Evolutionary conservation across 208 protist genomes (phyloP), one percentile per base, ranked within the genome.

Genomic region (Lotmaria passim): DNA sequence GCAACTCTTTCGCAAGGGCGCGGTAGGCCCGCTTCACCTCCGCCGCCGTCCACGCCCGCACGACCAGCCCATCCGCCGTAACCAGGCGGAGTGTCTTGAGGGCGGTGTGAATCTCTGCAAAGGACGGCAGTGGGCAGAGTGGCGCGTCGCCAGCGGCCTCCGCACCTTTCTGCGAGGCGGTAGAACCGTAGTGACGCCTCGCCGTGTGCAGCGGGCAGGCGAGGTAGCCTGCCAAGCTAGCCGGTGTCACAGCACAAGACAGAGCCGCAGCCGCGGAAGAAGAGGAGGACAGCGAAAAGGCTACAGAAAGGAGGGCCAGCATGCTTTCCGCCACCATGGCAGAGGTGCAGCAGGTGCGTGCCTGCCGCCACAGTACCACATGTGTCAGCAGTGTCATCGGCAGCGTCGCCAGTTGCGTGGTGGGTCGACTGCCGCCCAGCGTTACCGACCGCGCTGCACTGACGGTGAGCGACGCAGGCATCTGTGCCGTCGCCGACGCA

Each of bases 21-120:
- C 75, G 79, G 57, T 85, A 88, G 8, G 52, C 48, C 23, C 52
- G 38, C 76, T 88, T 88, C 21, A 88, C 24, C n/a, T 77, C 57
- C 23, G 78, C 64, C 19, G 15, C 30, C 28, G 66, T 73, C 79
- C 70, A 81, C 50, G 36, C 36, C 4, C 48, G 67, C 66, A 68
- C 57, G 23, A 57, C 46, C 12, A 39, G 24, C 38, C 53, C 66
- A n/a, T 69, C 76, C 2, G 46, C 23, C 10, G 51, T 26, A 23
- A 79, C 23, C 1, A 83, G 67, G 12, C 66, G 53, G 11, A 82
- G 69, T n/a, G 59, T 26, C 0, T 38, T 28, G 56, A 75, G 70
- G 17, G 76, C 81, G 19, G 31, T 31, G 44, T 43, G 70, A 26
- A 77, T 52, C 23, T 70, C 60, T 3, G 1, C 59, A 36, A 75